phyloP scores from a whole-genome alignment of 1,284 basidiomycete species.

The Lentinula novae-zelandiae region DNA sequence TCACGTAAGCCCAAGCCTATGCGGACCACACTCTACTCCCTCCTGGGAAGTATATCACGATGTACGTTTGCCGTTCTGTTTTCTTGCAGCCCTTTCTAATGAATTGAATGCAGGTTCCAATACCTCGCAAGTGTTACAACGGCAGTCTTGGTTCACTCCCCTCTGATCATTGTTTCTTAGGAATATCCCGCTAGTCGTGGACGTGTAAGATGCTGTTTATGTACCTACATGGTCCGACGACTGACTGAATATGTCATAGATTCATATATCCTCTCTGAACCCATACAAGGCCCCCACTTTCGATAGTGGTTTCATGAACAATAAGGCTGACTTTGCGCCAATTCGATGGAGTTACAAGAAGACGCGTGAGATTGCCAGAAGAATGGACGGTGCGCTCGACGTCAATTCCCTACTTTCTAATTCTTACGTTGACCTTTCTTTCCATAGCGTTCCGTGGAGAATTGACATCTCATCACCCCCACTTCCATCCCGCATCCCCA shows the following conservation, averaged over 20 bases:
- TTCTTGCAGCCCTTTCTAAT: neutral
- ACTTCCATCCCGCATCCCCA: slow-evolving; percentile 66
- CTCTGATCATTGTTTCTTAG: slow-evolving; percentile 20
- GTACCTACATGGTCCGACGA: slow-evolving; percentile 5
- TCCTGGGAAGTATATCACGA: slow-evolving; percentile 69
- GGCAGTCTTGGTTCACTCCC: neutral
- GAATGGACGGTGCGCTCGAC: slow-evolving; percentile 56
- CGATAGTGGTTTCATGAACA: slow-evolving; percentile 73
- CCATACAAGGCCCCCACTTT: slow-evolving; percentile 64
- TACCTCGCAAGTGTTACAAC: slow-evolving; percentile 45
- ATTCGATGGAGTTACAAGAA: slow-evolving; percentile 76
- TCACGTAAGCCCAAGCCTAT: slow-evolving; percentile 38
- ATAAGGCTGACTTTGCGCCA: slow-evolving; percentile 73
- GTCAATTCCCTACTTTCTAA: neutral
- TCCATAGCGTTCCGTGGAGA: slow-evolving; percentile 62
- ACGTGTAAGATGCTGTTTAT: slow-evolving; percentile 33
- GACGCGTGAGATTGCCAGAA: slow-evolving; percentile 65
- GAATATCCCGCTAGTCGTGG: slow-evolving; percentile 68
- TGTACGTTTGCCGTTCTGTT: slow-evolving; percentile 33
- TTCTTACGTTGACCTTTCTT: neutral
- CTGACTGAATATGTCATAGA: slow-evolving; percentile 30
- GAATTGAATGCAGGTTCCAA: slow-evolving; percentile 46
- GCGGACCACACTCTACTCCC: slow-evolving; percentile 67
- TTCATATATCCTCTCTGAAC: slow-evolving; percentile 57
- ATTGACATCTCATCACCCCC: slow-evolving; percentile 68